Evolutionary conservation across 2,329 filamentous ascomycete species (phyloP).

Genomic region (Paramyrothecium sp.): DNA sequence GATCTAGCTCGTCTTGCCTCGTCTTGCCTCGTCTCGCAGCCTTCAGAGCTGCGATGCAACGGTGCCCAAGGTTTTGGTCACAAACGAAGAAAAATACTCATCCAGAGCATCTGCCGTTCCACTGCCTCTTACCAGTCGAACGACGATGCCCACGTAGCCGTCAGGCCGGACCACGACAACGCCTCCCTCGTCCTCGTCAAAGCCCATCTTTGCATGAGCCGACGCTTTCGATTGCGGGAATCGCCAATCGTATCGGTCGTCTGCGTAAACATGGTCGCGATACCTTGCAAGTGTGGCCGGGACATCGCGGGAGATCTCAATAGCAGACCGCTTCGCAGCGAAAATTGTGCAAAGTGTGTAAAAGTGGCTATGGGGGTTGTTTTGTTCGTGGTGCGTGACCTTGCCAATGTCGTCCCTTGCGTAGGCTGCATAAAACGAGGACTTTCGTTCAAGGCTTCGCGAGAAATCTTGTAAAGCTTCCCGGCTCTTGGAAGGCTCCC

Average conservation of each 20-base stretch:
- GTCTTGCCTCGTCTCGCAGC: not conserved
- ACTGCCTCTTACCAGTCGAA: constrained; percentile 69
- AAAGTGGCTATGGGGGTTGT: constrained; percentile 83
- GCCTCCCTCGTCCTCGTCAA: constrained; percentile 70
- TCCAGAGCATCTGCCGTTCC: constrained; percentile 82
- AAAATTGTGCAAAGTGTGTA: constrained; percentile 79
- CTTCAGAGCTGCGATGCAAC: constrained; percentile 22
- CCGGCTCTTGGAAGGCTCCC: constrained; percentile 57
- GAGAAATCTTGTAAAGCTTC: constrained; percentile 70
- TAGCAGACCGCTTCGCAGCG: constrained; percentile 61
- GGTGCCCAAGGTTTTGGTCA: constrained; percentile 55
- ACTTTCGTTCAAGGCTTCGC: constrained; percentile 58
- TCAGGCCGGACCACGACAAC: constrained; percentile 84
- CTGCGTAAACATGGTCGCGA: constrained; percentile 79
- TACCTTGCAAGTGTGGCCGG: constrained; percentile 73
- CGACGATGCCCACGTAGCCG: constrained; percentile 79
- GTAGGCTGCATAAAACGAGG: constrained; percentile 72
- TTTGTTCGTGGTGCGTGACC: constrained; percentile 73
- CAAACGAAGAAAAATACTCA: constrained; percentile 75
- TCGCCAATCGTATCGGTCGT: constrained; percentile 72
- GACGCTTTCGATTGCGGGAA: constrained; percentile 69
- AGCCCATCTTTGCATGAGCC: constrained; percentile 84
- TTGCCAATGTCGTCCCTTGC: constrained; percentile 57
- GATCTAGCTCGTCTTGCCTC: not conserved
- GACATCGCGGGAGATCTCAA: constrained; percentile 71